These are phyloP conservation scores for Coemansia aciculifera DNA, from an alignment of 192 early-diverging fungal genomes.

Conservation along the genomic window DNA sequence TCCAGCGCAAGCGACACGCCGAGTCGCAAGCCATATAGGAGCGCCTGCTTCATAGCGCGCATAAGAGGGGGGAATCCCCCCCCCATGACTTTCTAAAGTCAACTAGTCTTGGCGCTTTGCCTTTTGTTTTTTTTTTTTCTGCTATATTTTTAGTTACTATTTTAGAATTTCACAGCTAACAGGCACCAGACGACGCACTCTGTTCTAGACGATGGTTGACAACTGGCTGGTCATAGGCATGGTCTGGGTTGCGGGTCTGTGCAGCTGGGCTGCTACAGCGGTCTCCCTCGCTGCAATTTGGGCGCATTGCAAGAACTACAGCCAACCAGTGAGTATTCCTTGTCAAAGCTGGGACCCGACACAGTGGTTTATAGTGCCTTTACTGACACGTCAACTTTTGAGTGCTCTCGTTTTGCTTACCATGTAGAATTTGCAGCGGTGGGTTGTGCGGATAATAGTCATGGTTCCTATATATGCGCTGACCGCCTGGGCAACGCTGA, in stretches of 20 bases:
- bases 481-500: conserved; percentile 74
- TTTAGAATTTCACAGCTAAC: background rate
- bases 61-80: background rate
- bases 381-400: background rate
- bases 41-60: background rate
- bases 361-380: background rate
- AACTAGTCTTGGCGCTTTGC: background rate
- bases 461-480: conserved; percentile 88
- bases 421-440: conserved; percentile 60
- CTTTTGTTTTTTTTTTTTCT: background rate
- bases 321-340: conserved; percentile 37
- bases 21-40: conserved; percentile 7
- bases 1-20: conserved; percentile 43
- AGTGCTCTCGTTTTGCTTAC: conserved; percentile 19
- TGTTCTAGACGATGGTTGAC: conserved; percentile 17
- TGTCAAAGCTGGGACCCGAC: background rate
- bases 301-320: conserved; percentile 56
- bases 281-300: conserved; percentile 51
- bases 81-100: background rate
- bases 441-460: conserved; percentile 65
- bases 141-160: background rate
- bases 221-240: conserved; percentile 41
- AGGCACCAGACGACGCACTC: background rate
- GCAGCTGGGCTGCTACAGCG: conserved; percentile 48
- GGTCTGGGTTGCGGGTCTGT: conserved; percentile 49